Evolutionary conservation across 805 yeast genomes (phyloP).

Genomic region (Metschnikowia picachoensis): DNA sequence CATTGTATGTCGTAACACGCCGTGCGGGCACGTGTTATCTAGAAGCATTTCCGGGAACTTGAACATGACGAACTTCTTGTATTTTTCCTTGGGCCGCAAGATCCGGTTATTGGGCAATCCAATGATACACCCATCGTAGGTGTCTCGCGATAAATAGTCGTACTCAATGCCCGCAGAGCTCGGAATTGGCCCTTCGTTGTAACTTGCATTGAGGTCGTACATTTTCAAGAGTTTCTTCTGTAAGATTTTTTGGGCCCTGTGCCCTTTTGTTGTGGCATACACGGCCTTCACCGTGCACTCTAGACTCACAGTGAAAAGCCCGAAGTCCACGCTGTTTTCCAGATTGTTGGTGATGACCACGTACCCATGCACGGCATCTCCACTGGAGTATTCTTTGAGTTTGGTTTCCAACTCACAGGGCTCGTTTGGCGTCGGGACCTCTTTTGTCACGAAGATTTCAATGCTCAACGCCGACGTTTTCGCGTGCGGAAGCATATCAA

Average conservation of each 20-base stretch:
- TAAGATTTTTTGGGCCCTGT: conserved; percentile 28
- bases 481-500: conserved; percentile 45
- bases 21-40: conserved; percentile 50
- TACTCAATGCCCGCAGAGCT: conserved; percentile 49
- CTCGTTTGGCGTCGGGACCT: conserved; percentile 43
- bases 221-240: conserved; percentile 53
- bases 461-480: conserved; percentile 43
- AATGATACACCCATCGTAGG: conserved; percentile 41
- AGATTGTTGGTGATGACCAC: conserved; percentile 47
- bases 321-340: conserved; percentile 40
- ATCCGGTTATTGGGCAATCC: conserved; percentile 50
- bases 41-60: conserved; percentile 52
- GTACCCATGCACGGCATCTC: conserved; percentile 42
- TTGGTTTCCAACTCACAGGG: conserved; percentile 43
- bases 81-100: conserved; percentile 45
- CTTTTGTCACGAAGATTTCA: conserved; percentile 51
- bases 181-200: conserved; percentile 46
- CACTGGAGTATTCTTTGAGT: conserved; percentile 39
- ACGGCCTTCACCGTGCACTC: conserved; percentile 33
- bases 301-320: conserved; percentile 33
- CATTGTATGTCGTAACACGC: conserved; percentile 33
- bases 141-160: conserved; percentile 41
- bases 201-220: conserved; percentile 59
- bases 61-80: conserved; percentile 57
- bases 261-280: conserved; percentile 22